Percentiles rank a stretch among this genome's conserved stretches.
Evolutionary conservation across 768 basidiomycete genomes (phyloP).

Genomic region (Tephrocybe sp.): DNA sequence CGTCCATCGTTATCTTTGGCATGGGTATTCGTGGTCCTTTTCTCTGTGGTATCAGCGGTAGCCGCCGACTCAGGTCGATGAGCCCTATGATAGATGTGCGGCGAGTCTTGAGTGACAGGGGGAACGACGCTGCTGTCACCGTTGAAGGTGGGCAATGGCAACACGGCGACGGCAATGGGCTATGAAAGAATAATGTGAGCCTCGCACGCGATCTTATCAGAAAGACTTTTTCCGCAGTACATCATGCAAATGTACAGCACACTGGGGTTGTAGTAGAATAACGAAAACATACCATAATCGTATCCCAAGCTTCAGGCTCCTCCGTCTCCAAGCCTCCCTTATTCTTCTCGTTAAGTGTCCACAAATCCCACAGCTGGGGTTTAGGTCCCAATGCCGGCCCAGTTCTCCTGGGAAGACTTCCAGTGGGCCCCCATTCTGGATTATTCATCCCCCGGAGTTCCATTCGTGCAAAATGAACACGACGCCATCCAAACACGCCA

Average conservation of each 20-base stretch:
- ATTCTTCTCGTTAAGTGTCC: conserved; percentile 20
- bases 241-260: conserved; percentile 5
- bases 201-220: too few species aligned
- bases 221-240: too few species aligned
- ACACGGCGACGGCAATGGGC: conserved; percentile 18
- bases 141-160: background rate
- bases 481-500: conserved; percentile 47
- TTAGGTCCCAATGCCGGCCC: conserved; percentile 21
- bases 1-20: background rate
- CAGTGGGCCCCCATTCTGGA: background rate
- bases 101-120: too few species aligned
- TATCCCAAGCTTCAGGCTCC: conserved; percentile 32
- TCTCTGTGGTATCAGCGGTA: background rate
- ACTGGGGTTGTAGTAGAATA: background rate
- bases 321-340: background rate
- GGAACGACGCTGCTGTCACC: background rate
- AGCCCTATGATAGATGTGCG: conserved; percentile 6
- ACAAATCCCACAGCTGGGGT: conserved; percentile 49
- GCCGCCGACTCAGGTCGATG: conserved; percentile 1
- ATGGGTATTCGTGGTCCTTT: background rate
- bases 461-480: conserved; percentile 24
- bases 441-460: background rate
- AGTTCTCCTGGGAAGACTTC: background rate
- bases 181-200: conserved; percentile 7
- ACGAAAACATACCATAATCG: conserved; percentile 38